Conservation (phyloP, 306 rosid species). For the Canavalia gladiata region DNA sequence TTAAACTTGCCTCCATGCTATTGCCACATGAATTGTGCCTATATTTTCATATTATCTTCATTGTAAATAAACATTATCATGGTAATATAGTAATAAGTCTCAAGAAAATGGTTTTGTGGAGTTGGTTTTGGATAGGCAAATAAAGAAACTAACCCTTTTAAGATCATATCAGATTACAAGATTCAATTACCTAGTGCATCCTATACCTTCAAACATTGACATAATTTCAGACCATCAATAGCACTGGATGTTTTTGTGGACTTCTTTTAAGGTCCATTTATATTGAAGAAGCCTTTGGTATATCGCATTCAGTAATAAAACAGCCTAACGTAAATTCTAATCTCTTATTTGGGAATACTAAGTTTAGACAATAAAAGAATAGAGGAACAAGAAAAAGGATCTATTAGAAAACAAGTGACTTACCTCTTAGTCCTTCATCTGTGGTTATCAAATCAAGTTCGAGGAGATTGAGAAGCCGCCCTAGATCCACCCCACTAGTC, state of each 20-base stretch:
- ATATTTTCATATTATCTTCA: conserved; percentile 33
- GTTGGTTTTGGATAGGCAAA: conserved; percentile 27
- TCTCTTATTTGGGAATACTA: conserved; percentile 19
- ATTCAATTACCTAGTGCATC: conserved; percentile 22
- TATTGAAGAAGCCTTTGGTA: conserved; percentile 22
- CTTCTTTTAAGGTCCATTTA: conserved; percentile 2
- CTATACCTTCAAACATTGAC: conserved; percentile 12
- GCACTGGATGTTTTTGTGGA: neutral
- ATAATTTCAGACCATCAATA: conserved; percentile 2
- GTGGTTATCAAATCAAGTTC: conserved; percentile 94
- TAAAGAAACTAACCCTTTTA: conserved; percentile 19
- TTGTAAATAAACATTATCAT: neutral
- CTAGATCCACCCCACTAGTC: conserved; percentile 99
- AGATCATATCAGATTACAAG: neutral
- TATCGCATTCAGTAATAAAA: conserved; percentile 33
- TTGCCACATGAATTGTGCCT: neutral
- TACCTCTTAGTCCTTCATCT: conserved; percentile 94
- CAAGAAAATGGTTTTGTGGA: conserved; percentile 19
- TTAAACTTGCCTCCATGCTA: neutral
- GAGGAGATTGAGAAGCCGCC: conserved; percentile 94
- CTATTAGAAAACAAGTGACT: conserved; percentile 41
- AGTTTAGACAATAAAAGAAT: neutral
- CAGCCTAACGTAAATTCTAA: conserved; percentile 23
- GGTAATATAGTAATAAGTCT: conserved; percentile 3
- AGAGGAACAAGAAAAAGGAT: conserved; percentile 7